Conservation (phyloP, 352 stramenopile genomes). For the Elongisporangium anandrum region DNA sequence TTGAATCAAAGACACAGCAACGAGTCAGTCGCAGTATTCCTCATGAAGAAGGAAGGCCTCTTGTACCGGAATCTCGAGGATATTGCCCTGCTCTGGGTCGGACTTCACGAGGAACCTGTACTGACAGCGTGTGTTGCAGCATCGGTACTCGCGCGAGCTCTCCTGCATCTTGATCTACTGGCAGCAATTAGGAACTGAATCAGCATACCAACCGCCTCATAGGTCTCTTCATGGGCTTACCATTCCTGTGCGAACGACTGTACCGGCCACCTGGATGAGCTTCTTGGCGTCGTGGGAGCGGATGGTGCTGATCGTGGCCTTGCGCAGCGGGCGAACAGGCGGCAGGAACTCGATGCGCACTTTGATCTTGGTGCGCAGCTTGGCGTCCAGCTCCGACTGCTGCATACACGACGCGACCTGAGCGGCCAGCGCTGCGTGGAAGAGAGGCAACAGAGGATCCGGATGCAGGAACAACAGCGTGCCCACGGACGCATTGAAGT, state of each 20-base stretch:
- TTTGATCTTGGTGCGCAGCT: conserved; percentile 47
- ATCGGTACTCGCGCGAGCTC: conserved; percentile 82
- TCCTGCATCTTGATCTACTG: conserved; percentile 93
- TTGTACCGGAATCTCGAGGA: conserved; percentile 72
- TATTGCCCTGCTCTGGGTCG: conserved; percentile 90
- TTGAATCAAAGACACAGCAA: conserved; percentile 1
- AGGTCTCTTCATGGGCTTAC: conserved; percentile 20
- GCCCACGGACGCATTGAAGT: conserved; percentile 70
- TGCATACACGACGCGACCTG: conserved; percentile 25
- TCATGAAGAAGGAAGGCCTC: neutral
- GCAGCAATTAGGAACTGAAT: neutral
- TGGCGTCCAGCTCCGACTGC: conserved; percentile 10
- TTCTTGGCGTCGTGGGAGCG: conserved; percentile 87
- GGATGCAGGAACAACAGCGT: conserved; percentile 88
- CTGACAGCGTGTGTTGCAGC: conserved; percentile 65
- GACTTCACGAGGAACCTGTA: conserved; percentile 82
- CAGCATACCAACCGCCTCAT: neutral
- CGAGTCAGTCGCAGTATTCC: neutral
- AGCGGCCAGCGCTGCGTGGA: conserved; percentile 78
- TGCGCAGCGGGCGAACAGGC: conserved; percentile 76
- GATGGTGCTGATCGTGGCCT: conserved; percentile 87
- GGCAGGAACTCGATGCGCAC: conserved; percentile 92
- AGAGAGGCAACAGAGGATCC: conserved; percentile 80
- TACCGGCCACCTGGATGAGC: conserved; percentile 82
- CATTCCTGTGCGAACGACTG: conserved; percentile 88